Percentiles rank a stretch among this genome's conserved stretches.
These are phyloP conservation scores for Penicillium sp. DNA, from an alignment of 2,329 filamentous ascomycete genomes.

Conservation along the genomic window DNA sequence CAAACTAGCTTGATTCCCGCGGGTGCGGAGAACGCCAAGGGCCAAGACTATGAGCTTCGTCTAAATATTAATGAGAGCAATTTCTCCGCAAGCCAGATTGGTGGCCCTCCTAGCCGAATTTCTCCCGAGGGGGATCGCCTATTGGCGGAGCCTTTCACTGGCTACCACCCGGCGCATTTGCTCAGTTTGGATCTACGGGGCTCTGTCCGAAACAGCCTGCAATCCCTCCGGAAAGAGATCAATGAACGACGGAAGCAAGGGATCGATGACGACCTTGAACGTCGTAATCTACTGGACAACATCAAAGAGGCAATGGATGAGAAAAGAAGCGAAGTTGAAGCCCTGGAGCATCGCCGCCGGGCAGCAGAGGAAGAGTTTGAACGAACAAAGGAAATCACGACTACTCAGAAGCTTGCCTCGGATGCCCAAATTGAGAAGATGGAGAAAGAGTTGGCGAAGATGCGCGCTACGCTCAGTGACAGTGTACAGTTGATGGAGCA, in stretches of 20 bases:
- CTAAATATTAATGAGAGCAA: constrained; percentile 79
- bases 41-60: constrained; percentile 77
- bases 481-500: constrained; percentile 91
- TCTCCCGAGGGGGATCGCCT: constrained; percentile 67
- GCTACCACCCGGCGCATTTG: constrained; percentile 85
- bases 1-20: constrained; percentile 86
- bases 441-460: constrained; percentile 95
- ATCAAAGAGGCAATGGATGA: constrained; percentile 97
- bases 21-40: constrained; percentile 80
- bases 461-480: constrained; percentile 79
- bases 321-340: constrained; percentile 87
- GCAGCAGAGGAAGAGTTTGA: constrained; percentile 92
- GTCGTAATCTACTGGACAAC: constrained; percentile 87
- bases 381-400: constrained; percentile 83
- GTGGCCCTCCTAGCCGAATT: constrained; percentile 48
- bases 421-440: constrained; percentile 97
- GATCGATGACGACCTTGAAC: constrained; percentile 89
- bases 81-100: constrained; percentile 64
- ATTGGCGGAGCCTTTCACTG: constrained; percentile 74
- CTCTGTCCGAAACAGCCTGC: constrained; percentile 73
- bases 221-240: constrained; percentile 79
- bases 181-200: constrained; percentile 86
- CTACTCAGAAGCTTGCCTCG: constrained; percentile 79
- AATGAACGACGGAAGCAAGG: constrained; percentile 80
- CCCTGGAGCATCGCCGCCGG: constrained; percentile 80